Conservation (phyloP, 257 asterid species). For the Knoxia roxburghii region DNA sequence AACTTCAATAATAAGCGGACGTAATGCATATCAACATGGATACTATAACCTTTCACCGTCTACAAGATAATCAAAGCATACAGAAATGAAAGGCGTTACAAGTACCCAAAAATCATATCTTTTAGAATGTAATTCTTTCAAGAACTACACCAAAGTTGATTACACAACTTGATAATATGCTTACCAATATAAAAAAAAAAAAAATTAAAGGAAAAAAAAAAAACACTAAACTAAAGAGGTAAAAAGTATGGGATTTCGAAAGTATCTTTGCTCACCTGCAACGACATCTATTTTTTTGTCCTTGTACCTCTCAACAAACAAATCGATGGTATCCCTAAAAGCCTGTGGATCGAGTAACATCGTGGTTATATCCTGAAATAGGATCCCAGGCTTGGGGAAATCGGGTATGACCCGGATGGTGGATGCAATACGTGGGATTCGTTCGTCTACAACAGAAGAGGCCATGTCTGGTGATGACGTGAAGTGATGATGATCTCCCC, state of each 20-base stretch:
- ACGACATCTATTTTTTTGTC: constrained; percentile 61
- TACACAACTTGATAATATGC: background rate
- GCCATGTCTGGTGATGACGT: constrained; percentile 37
- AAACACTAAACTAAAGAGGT: background rate
- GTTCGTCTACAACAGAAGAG: constrained; percentile 37
- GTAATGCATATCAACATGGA: background rate
- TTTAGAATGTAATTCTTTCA: background rate
- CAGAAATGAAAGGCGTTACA: too few relatives aligned
- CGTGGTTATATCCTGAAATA: constrained; percentile 94
- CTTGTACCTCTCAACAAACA: constrained; percentile 84
- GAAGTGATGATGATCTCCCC: constrained; percentile 15
- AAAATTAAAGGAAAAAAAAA: background rate
- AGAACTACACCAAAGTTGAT: background rate
- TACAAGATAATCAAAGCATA: background rate
- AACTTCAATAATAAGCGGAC: background rate
- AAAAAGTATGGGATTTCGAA: background rate
- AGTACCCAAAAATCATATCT: too few relatives aligned
- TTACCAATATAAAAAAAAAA: background rate
- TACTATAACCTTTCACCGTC: too few relatives aligned
- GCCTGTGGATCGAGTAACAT: constrained; percentile 81
- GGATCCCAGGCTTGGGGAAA: constrained; percentile 88
- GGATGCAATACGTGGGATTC: constrained; percentile 64
- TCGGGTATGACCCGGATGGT: constrained; percentile 81
- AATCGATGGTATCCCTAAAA: constrained; percentile 80
- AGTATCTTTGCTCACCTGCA: constrained; percentile 49